A percentile compares a stretch with the other conserved stretches of the same genome.
These are phyloP conservation scores for Ophiostoma himal-ulmi DNA, from an alignment of 2,329 filamentous ascomycete species.

Conservation along the genomic window DNA sequence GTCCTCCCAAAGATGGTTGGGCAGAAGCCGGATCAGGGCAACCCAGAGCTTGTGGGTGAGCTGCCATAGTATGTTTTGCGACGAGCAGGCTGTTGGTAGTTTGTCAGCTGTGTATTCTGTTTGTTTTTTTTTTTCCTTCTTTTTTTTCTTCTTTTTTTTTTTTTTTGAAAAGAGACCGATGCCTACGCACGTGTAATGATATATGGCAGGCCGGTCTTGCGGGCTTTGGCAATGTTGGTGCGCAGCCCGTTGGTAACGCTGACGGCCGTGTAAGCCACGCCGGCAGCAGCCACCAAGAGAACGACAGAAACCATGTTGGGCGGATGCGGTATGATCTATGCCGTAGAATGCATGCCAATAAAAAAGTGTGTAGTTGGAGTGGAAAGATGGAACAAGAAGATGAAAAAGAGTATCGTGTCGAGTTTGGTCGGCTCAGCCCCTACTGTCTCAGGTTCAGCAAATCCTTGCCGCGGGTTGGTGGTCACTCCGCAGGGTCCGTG, in stretches of 20 bases:
- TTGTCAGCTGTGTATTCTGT: background rate
- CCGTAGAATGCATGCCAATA: too few relatives aligned
- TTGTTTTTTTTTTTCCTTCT: background rate
- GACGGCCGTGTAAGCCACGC: constrained; percentile 7
- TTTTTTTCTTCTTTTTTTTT: background rate
- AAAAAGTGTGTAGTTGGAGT: too few relatives aligned
- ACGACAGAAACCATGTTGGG: background rate
- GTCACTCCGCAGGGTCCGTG: background rate
- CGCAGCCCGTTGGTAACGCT: constrained; percentile 33
- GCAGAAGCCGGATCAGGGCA: constrained; percentile 50
- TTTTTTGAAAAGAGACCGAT: background rate
- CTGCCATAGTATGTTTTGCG: constrained; percentile 51
- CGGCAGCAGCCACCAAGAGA: background rate
- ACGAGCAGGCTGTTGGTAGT: constrained; percentile 40
- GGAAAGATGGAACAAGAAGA: background rate
- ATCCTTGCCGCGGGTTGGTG: background rate
- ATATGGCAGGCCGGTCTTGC: constrained; percentile 48
- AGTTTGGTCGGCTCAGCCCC: background rate
- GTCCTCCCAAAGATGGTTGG: constrained; percentile 48
- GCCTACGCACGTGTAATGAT: constrained; percentile 43
- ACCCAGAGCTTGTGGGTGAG: constrained; percentile 50
- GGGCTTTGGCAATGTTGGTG: constrained; percentile 46
- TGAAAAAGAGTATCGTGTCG: background rate
- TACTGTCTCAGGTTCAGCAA: background rate
- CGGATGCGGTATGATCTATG: too few relatives aligned